Evolutionary conservation across 331 rosid species (phyloP).

Genomic region (Arachis monticola): DNA sequence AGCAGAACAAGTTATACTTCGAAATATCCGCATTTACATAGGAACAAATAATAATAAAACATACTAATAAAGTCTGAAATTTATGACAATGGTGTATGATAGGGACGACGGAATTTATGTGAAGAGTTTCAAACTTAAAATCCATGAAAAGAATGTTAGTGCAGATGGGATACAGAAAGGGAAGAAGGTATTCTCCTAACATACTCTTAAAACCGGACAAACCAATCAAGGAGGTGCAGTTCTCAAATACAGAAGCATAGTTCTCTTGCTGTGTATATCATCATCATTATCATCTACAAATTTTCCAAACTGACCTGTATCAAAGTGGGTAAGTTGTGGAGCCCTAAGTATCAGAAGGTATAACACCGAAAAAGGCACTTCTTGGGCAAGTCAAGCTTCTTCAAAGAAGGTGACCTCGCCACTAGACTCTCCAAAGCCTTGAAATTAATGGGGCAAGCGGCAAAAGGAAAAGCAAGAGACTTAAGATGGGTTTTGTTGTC

Average conservation of each 20-base stretch:
- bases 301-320: slow-evolving; percentile 69
- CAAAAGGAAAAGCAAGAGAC: slow-evolving; percentile 79
- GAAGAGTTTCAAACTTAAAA: slow-evolving; percentile 66
- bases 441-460: slow-evolving; percentile 62
- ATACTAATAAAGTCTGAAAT: slow-evolving; percentile 83
- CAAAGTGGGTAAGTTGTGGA: slow-evolving; percentile 84
- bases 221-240: slow-evolving; percentile 81
- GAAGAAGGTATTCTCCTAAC: slow-evolving; percentile 55
- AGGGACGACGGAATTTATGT: slow-evolving; percentile 62
- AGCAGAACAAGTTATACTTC: too few species aligned
- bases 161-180: slow-evolving; percentile 71
- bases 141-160: slow-evolving; percentile 76
- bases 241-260: slow-evolving; percentile 66
- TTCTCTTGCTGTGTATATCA: slow-evolving; percentile 61
- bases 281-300: slow-evolving; percentile 47
- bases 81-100: slow-evolving; percentile 72
- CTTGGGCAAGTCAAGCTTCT: slow-evolving; percentile 68
- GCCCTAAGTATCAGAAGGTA: slow-evolving; percentile 64
- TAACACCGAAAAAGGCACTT: slow-evolving; percentile 65
- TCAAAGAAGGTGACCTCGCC: slow-evolving; percentile 78
- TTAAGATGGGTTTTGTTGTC: slow-evolving; percentile 67
- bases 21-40: too few species aligned
- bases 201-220: slow-evolving; percentile 87
- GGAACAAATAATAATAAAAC: slow-evolving; percentile 5
- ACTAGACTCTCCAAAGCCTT: slow-evolving; percentile 87